Evolutionary conservation across 805 yeast genomes (phyloP).

Genomic region (Millerozyma acaciae): DNA sequence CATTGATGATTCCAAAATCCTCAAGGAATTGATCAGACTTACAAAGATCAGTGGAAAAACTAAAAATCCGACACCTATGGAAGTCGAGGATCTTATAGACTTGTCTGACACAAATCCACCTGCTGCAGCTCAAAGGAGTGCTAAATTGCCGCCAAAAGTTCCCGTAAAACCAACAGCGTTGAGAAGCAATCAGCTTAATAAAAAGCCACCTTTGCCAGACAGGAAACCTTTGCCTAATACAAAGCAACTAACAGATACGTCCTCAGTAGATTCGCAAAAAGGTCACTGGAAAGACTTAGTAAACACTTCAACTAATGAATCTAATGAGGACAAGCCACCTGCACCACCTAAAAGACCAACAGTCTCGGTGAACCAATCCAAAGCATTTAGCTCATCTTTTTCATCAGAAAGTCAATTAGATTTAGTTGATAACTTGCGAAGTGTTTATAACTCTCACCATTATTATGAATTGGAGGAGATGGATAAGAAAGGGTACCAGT

Average conservation of each 20-base stretch:
- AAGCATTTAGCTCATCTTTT: not conserved
- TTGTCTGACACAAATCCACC: slow-evolving; percentile 32
- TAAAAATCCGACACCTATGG: slow-evolving; percentile 12
- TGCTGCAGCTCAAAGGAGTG: slow-evolving; percentile 11
- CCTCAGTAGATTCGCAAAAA: not conserved
- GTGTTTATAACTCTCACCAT: slow-evolving; percentile 20
- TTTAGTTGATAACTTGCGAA: slow-evolving; percentile 22
- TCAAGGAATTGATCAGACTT: slow-evolving; percentile 26
- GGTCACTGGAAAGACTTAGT: not conserved
- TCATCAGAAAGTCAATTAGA: slow-evolving; percentile 2
- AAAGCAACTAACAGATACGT: slow-evolving; percentile 7
- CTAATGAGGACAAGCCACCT: slow-evolving; percentile 19
- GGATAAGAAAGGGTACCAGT: slow-evolving; percentile 35
- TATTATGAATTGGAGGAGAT: slow-evolving; percentile 31
- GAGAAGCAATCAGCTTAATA: slow-evolving; percentile 26
- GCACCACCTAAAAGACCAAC: slow-evolving; percentile 25
- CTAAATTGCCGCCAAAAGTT: slow-evolving; percentile 38
- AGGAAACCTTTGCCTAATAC: slow-evolving; percentile 8
- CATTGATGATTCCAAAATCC: slow-evolving; percentile 36
- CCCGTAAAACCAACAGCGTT: slow-evolving; percentile 46
- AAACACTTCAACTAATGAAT: slow-evolving; percentile 4
- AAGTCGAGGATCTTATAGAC: slow-evolving; percentile 31
- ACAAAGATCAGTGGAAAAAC: slow-evolving; percentile 9
- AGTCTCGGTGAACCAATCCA: slow-evolving; percentile 3
- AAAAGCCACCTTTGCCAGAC: slow-evolving; percentile 34